Percentiles rank a stretch among this genome's conserved stretches.
phyloP scores from a whole-genome alignment of 768 basidiomycete genomes.

The Amyloporia xantha region DNA sequence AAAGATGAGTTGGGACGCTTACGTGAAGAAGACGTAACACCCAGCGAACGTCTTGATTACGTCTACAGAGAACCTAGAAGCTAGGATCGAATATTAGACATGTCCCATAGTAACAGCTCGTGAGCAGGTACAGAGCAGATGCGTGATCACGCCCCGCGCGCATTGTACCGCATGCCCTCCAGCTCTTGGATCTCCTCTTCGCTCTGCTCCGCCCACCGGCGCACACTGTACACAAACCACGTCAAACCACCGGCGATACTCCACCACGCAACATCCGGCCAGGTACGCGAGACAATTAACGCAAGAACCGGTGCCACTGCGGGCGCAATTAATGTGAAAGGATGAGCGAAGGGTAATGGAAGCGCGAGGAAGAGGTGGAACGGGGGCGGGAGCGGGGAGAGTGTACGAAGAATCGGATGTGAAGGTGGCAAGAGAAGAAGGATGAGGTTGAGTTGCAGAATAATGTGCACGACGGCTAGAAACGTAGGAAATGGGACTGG shows the following conservation, averaged over 20 bases:
- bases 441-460: constrained; percentile 16
- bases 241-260: constrained; percentile 7
- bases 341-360: constrained; percentile 13
- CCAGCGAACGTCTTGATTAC: too few relatives aligned
- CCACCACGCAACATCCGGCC: constrained; percentile 22
- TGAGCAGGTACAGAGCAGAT: too few relatives aligned
- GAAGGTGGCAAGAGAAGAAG: constrained; percentile 6
- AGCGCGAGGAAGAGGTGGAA: not conserved
- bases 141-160: constrained; percentile 19
- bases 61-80: too few relatives aligned
- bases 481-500: constrained; percentile 10
- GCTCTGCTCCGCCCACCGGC: constrained; percentile 15
- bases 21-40: too few relatives aligned
- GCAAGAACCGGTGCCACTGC: constrained; percentile 14
- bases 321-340: constrained; percentile 6
- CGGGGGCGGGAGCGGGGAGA: constrained; percentile 1
- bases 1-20: too few relatives aligned
- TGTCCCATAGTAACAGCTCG: too few relatives aligned
- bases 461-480: constrained; percentile 15
- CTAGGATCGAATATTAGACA: too few relatives aligned
- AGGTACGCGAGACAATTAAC: constrained; percentile 9
- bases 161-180: constrained; percentile 20
- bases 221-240: constrained; percentile 10
- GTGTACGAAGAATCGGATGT: constrained; percentile 3
- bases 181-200: constrained; percentile 15